phyloP scores from a whole-genome alignment of 202 grass and related monocot species.

The Carex arenaria region DNA sequence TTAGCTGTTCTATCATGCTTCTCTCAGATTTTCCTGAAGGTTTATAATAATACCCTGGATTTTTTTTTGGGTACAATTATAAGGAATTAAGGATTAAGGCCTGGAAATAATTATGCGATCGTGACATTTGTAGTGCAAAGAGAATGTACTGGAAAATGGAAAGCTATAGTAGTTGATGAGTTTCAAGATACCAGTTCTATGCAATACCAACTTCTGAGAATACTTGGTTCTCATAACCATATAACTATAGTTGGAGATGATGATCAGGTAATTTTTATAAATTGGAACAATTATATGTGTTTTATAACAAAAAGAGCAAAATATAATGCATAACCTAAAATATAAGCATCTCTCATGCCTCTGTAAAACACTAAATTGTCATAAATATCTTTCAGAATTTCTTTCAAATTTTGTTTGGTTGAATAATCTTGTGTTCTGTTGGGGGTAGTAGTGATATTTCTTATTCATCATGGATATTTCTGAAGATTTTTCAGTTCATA shows the following conservation, averaged over 20 bases:
- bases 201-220: slow-evolving; percentile 82
- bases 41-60: slow-evolving; percentile 19
- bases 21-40: slow-evolving; percentile 85
- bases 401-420: background rate
- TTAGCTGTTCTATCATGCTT: slow-evolving; percentile 74
- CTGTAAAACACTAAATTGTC: background rate
- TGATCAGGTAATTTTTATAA: slow-evolving; percentile 64
- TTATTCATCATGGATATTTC: background rate
- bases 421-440: background rate
- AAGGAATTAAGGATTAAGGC: too few species aligned
- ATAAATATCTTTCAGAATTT: background rate
- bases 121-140: slow-evolving; percentile 54
- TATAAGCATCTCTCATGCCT: background rate
- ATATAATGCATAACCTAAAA: background rate
- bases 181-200: slow-evolving; percentile 99
- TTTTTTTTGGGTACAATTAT: background rate
- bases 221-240: slow-evolving; percentile 77
- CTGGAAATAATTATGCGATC: slow-evolving; percentile 26
- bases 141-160: slow-evolving; percentile 75
- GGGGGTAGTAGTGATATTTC: background rate
- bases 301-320: background rate
- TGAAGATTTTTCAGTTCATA: background rate
- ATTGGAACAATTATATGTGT: background rate
- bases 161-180: slow-evolving; percentile 90
- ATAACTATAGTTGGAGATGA: slow-evolving; percentile 96